Base-by-base conservation (phyloP, 306 rosid genomes). In the Sicyos edulis region DNA sequence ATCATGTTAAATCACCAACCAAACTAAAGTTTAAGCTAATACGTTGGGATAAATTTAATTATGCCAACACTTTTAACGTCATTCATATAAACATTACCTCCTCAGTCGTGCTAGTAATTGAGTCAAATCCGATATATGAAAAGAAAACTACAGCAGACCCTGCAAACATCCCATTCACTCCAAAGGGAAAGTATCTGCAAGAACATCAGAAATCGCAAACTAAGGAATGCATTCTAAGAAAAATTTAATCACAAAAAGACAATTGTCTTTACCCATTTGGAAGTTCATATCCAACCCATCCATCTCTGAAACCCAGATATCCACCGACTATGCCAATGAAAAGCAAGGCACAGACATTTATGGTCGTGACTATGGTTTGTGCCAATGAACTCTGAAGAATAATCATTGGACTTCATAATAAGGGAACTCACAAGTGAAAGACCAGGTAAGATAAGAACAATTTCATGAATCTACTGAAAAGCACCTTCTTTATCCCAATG, bases 141-240 rank as follows among this genome's bases (percentile, higher is more conserved):
- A 93, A 93, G 82, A 93, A 93, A 54, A 93, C 97, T 4, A 96
- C 89, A 44, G 98, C 96, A 76, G 97, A 90, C 73, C 98, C 96
- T 68, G 98, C 87, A 79, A 93, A 96, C 95, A 93, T 86, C 64
- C 98, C 98, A 78, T 93, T 74, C 29, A 88, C 81, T 52, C 98
- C 98, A 80, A 78, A 92, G 51, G 98, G 97, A 29, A 90, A 87
- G 82, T 80, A 86, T 83, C 98, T 92, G 72, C 72, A 67, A 21
- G 32, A 45, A 21, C 72, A 67, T 11, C 7, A 45, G 56, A 67
- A 26, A 47, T 3, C 6, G 8, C 3, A 47, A 65, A 47, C 40
- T 47, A 67, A 47, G 29, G 21, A 4, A 67, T 15, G 11, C 15
- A n/a, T 14, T 64, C 56, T 3, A 67, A 67, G 55, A 47, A 47